A percentile compares a stretch with the other conserved stretches of the same genome.
These are phyloP conservation scores for Pascua sp. DNA, from an alignment of 1,284 basidiomycete genomes.

Conservation along the genomic window DNA sequence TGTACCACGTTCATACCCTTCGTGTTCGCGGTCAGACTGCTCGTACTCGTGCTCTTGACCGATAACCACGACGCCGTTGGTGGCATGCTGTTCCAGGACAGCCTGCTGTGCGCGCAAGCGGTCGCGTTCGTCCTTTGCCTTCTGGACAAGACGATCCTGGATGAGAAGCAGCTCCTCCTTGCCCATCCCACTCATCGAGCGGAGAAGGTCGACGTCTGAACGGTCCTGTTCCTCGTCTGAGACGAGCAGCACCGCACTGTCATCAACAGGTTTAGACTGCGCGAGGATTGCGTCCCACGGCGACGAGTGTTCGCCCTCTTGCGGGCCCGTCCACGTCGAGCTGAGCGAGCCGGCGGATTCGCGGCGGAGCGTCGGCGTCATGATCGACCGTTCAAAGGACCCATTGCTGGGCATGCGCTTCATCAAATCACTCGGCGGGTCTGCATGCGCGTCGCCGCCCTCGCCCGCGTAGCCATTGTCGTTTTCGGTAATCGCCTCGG, in stretches of 20 bases:
- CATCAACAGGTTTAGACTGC: neutral
- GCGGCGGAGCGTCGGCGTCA: neutral
- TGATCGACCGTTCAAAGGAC: neutral
- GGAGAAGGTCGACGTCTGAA: slow-evolving; percentile 21
- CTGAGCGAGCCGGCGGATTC: slow-evolving; percentile 7
- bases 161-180: slow-evolving; percentile 32
- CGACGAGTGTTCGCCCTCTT: neutral
- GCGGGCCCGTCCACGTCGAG: slow-evolving; percentile 11
- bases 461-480: no score
- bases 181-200: slow-evolving; percentile 33
- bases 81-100: no score
- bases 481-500: no score
- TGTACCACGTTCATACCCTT: no score
- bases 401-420: no score
- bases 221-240: slow-evolving; percentile 10
- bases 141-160: slow-evolving; percentile 36
- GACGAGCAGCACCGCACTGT: neutral
- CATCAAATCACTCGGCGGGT: no score
- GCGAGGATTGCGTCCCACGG: slow-evolving; percentile 13
- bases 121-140: slow-evolving; percentile 36
- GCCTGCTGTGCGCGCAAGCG: slow-evolving; percentile 16
- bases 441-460: no score
- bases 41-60: no score
- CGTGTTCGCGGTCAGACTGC: no score
- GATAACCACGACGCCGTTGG: no score